Conservation (phyloP, 352 stramenopile species). For the Globisporangium emineosum region DNA sequence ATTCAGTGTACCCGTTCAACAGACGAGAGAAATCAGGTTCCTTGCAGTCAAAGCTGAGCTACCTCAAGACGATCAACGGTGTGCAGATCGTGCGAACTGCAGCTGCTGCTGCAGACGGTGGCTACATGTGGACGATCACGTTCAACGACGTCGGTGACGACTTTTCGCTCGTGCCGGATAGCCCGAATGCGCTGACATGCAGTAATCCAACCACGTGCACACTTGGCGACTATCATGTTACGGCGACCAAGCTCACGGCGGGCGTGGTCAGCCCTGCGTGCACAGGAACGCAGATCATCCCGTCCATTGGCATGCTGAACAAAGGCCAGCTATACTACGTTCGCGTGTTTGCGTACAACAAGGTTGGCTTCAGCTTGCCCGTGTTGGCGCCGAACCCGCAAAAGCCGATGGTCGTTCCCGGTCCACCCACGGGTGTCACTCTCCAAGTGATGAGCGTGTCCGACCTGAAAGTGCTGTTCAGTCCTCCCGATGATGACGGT, state of each 20-base stretch:
- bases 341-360: conserved; percentile 94
- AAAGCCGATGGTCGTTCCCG: conserved; percentile 80
- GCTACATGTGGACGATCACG: conserved; percentile 88
- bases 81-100: conserved; percentile 78
- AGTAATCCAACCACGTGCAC: conserved; percentile 18
- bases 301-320: conserved; percentile 56
- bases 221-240: conserved; percentile 38
- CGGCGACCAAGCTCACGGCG: conserved; percentile 52
- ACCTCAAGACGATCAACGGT: conserved; percentile 44
- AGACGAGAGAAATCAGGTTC: conserved; percentile 58
- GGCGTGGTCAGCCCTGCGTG: conserved; percentile 78
- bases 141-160: conserved; percentile 87
- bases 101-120: conserved; percentile 30
- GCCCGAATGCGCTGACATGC: conserved; percentile 25
- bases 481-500: conserved; percentile 75
- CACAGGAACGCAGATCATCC: conserved; percentile 79
- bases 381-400: conserved; percentile 43
- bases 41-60: conserved; percentile 67
- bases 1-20: conserved; percentile 19
- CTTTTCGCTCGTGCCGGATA: conserved; percentile 48
- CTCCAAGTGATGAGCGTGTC: conserved; percentile 73
- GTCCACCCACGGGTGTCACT: conserved; percentile 65
- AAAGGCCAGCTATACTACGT: conserved; percentile 93
- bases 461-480: conserved; percentile 90
- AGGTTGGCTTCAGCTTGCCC: conserved; percentile 88